These are phyloP conservation scores for Eucalyptus pauciflora DNA, from an alignment of 345 rosid genomes.

Conservation along the genomic window DNA sequence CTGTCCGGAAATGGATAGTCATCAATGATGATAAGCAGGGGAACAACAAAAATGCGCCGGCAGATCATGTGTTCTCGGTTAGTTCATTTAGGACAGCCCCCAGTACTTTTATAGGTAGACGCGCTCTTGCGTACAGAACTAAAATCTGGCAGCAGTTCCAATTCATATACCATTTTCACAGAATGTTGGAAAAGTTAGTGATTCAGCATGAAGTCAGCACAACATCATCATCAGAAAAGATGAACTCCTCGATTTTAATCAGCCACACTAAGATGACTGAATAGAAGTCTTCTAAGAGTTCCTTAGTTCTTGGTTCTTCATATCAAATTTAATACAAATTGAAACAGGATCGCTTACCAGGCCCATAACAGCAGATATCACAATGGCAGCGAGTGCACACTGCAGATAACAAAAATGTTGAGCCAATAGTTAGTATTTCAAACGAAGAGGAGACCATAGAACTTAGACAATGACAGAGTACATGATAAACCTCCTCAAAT, in stretches of 20 bases:
- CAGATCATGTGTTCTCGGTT: background rate
- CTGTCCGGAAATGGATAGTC: background rate
- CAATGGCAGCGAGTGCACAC: conserved; percentile 96
- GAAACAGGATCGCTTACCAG: conserved; percentile 42
- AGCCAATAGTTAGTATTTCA: conserved; percentile 6
- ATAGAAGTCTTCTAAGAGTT: background rate
- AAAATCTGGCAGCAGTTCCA: background rate
- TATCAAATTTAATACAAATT: background rate
- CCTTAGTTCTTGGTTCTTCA: background rate
- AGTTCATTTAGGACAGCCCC: background rate
- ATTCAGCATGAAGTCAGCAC: background rate
- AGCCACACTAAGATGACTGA: background rate
- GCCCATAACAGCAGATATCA: conserved; percentile 83
- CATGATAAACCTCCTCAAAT: background rate
- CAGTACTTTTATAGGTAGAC: background rate
- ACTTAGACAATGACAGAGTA: background rate
- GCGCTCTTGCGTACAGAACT: background rate
- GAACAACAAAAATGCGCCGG: background rate
- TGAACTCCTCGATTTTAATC: background rate
- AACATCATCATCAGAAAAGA: background rate
- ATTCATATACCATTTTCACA: background rate
- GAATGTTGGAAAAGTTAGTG: background rate
- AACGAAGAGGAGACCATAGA: background rate
- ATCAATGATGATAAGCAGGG: background rate
- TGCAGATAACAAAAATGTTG: conserved; percentile 22